Evolutionary conservation across 257 asterid genomes (phyloP).

Genomic region (Cruciata laevipes): DNA sequence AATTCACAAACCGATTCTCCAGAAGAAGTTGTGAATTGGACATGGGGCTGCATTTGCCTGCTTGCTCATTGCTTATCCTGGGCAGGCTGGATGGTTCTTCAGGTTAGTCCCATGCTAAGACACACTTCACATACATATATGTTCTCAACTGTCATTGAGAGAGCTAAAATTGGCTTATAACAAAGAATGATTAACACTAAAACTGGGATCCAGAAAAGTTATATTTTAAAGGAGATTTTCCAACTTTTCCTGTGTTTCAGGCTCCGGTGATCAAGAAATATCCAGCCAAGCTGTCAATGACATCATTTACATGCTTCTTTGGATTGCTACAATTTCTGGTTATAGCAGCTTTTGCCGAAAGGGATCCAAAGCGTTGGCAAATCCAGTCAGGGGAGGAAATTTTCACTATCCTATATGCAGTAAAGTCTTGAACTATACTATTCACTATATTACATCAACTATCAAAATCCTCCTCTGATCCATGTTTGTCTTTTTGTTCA

Average conservation of each 20-base stretch:
- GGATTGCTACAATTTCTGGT: slow-evolving; percentile 67
- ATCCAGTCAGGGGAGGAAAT: slow-evolving; percentile 64
- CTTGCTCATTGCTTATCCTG: slow-evolving; percentile 81
- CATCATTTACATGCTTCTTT: slow-evolving; percentile 76
- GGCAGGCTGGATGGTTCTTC: slow-evolving; percentile 96
- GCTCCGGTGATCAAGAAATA: slow-evolving; percentile 77
- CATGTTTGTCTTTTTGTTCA: slow-evolving; percentile 20
- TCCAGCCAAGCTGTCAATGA: slow-evolving; percentile 83
- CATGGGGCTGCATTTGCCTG: slow-evolving; percentile 73
- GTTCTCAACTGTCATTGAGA: neutral
- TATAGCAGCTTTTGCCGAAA: slow-evolving; percentile 73
- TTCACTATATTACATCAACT: neutral
- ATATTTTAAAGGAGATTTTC: no score
- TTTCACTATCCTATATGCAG: slow-evolving; percentile 71
- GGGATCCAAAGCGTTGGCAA: slow-evolving; percentile 61
- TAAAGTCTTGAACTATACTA: slow-evolving; percentile 28
- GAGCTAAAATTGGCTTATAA: neutral
- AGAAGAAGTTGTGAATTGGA: slow-evolving; percentile 40
- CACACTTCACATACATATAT: neutral
- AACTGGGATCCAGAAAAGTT: no score
- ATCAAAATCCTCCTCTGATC: neutral
- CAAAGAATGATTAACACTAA: neutral
- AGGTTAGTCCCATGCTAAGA: slow-evolving; percentile 29
- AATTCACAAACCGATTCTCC: slow-evolving; percentile 15
- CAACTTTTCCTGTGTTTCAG: slow-evolving; percentile 30